Base-by-base conservation (phyloP, 2,329 filamentous ascomycete genomes). In the Scedosporium boydii region DNA sequence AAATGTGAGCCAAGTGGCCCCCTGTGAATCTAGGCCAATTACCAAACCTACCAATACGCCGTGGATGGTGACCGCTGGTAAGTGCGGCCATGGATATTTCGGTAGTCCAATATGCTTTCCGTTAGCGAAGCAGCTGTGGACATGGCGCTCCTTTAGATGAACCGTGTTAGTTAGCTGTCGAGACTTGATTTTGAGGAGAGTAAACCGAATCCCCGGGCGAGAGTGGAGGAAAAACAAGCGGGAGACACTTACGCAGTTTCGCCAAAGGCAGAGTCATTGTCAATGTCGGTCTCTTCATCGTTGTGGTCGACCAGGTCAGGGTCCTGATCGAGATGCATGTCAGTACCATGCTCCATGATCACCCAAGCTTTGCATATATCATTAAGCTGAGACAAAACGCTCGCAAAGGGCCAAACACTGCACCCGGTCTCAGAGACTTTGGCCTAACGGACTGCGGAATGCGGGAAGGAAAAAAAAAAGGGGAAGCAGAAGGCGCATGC, bases 101-200 rank as follows among this genome's bases (percentile, higher is more conserved):
- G 68, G 46, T 71, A 72, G 38, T 70, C 63, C 18, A 69, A 67
- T 55, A 74, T 70, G 63, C 70, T 73, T 6, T 70, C 70, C 3
- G 69, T 68, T 3, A 75, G 65, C 14, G 73, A 74, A 1, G 68
- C 67, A 0, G 71, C 72, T 2, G 71, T 73, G 12, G 68, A 70
- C 3, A 48, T 10, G 42, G 65, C 44, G 51, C 53, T 58, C 27
- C 60, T 62, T 46, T 14, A 34, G 1, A 18, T 18, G 14, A n/a
- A n/a, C 12, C 12, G 16, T 5, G 18, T 46, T 46, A 46, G 44
- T n/a, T 46, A 21, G 44, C 6, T 46, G 29, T 7, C 29, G 29
- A 34, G 29, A 34, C 3, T 34, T 9, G 29, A 9, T 34, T 34
- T 1, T 34, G 29, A 34, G 7, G 29, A 16, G 44, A 16, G 44